Conservation (phyloP, 202 grass and related monocot genomes). For the Zizania palustris region DNA sequence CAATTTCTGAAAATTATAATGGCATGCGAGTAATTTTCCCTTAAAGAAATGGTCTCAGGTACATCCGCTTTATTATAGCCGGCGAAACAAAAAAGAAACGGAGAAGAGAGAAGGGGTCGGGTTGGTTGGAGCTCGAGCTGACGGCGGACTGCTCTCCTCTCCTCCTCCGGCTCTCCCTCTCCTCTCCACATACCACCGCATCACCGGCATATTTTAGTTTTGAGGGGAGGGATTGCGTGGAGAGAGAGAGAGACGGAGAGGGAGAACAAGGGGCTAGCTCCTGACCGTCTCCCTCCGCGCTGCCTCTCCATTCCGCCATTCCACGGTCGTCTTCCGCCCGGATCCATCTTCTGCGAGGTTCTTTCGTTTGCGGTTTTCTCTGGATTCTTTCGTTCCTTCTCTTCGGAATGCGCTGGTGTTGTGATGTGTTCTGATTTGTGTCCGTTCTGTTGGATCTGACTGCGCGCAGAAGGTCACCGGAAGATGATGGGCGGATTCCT, state of each 20-base stretch:
- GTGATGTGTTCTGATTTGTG: constrained; percentile 42
- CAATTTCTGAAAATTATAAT: too few relatives aligned
- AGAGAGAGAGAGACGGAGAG: constrained; percentile 14
- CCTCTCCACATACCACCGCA: constrained; percentile 49
- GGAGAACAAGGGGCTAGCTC: constrained; percentile 24
- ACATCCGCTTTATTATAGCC: constrained; percentile 14
- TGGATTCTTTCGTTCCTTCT: background rate
- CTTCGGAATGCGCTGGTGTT: constrained; percentile 10
- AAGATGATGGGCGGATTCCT: constrained; percentile 88
- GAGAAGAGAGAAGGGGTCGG: constrained; percentile 2
- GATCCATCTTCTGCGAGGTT: constrained; percentile 41
- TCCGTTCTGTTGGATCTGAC: constrained; percentile 54
- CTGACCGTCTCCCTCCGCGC: constrained; percentile 37
- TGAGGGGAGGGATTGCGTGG: constrained; percentile 8
- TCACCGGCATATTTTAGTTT: constrained; percentile 57
- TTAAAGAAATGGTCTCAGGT: constrained; percentile 22
- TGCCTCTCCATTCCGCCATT: constrained; percentile 29
- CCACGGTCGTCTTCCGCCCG: constrained; percentile 28
- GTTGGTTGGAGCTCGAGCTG: constrained; percentile 42
- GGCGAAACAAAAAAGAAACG: background rate
- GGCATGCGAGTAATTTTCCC: too few relatives aligned
- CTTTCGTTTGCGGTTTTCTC: constrained; percentile 28
- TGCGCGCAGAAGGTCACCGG: constrained; percentile 38
- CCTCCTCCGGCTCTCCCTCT: constrained; percentile 32
- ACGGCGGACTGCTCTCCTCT: constrained; percentile 52